These are phyloP conservation scores for Babesia caballi DNA, from an alignment of 169 alveolate species.

Conservation along the genomic window DNA sequence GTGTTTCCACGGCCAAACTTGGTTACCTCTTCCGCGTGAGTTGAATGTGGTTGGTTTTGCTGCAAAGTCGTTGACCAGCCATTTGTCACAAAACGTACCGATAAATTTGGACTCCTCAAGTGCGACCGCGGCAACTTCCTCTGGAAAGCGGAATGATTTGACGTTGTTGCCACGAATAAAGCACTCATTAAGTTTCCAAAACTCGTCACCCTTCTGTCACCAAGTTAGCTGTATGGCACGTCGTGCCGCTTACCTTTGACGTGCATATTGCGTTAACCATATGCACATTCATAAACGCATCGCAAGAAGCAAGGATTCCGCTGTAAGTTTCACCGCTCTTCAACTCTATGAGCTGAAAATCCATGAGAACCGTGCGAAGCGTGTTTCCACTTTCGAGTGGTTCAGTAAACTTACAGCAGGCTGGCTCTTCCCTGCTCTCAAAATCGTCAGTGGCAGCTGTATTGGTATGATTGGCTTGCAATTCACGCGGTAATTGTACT, in stretches of 20 bases:
- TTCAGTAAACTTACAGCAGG: conserved; percentile 75
- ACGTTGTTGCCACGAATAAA: conserved; percentile 82
- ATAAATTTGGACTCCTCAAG: conserved; percentile 71
- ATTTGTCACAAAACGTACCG: conserved; percentile 34
- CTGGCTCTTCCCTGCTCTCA: conserved; percentile 79
- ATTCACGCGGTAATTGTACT: background rate
- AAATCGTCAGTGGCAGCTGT: conserved; percentile 80
- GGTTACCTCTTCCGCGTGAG: conserved; percentile 17
- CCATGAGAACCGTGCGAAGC: background rate
- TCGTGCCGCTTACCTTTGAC: conserved; percentile 59
- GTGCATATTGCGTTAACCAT: conserved; percentile 80
- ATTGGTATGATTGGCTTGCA: background rate
- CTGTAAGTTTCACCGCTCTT: conserved; percentile 84
- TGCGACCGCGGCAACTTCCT: conserved; percentile 77
- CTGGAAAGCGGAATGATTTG: conserved; percentile 80
- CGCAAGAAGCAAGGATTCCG: conserved; percentile 79
- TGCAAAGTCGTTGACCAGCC: background rate
- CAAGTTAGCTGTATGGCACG: background rate
- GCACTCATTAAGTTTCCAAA: conserved; percentile 80
- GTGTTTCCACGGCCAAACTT: background rate
- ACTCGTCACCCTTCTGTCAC: conserved; percentile 71
- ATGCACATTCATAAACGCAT: conserved; percentile 82
- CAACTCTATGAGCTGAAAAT: conserved; percentile 77
- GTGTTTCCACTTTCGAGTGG: background rate
- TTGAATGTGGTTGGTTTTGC: conserved; percentile 12